Evolutionary conservation across 169 alveolate species (phyloP), one percentile per base, ranked within the genome.

Genomic region (Plasmodium coatneyi): DNA sequence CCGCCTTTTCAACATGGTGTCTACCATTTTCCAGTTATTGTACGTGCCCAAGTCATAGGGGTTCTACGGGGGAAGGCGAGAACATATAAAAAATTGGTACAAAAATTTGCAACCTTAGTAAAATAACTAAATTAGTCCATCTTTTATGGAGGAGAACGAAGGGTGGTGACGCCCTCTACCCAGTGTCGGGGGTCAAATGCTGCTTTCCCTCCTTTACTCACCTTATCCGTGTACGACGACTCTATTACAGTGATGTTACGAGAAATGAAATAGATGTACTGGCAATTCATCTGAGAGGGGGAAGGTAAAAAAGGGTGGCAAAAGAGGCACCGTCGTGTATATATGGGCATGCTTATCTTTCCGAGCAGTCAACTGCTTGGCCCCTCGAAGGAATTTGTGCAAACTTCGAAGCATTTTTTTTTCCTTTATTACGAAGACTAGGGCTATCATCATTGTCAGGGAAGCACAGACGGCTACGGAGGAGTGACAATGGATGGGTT

Each of bases 21-120:
- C 14, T 36, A 84, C 93, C 84, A 54, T 56, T 74, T 84, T 84
- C 93, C 93, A 84, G 82, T 84, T 84, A 66, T 76, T 70, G 60
- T 84, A 84, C 14, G 60, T 84, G 30, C 93, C 93, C 43, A 84
- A 10, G 43, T 84, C 93, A 74, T 84, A 84, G 4, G 93, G 93
- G 43, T 84, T 84, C 93, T 84, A 14, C 71, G 41, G 19, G 41
- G 16, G 32, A 36, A 30, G n/a, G n/a, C n/a, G n/a, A n/a, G n/a
- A n/a, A n/a, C n/a, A n/a, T n/a, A n/a, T 60, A 19, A 6, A 7
- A 60, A 60, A 5, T 19, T 7, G 74, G 39, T 52, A 84, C 52
- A 1, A 3, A 84, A 32, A 83, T 28, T 22, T 36, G 16, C 5
- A 43, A 2, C n/a, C 54, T 43, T 10, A 66, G 19, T 36, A 34